These are phyloP conservation scores for Ascomycota sp. DNA, from an alignment of 2,329 filamentous ascomycete genomes.

Conservation along the genomic window DNA sequence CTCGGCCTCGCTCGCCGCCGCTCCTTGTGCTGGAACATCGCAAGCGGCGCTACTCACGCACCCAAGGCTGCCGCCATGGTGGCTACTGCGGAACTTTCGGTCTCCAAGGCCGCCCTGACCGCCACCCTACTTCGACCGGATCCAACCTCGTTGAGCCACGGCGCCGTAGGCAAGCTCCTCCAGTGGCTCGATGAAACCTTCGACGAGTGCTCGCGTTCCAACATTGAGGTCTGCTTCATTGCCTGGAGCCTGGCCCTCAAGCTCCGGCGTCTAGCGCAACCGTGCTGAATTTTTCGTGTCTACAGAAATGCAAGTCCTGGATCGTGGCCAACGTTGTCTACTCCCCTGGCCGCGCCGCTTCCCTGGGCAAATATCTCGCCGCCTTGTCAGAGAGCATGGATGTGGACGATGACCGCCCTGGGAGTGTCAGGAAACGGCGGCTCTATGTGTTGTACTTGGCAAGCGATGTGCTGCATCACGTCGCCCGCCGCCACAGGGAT, in stretches of 20 bases:
- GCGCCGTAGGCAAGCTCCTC: slow-evolving; percentile 49
- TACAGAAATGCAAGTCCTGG: slow-evolving; percentile 71
- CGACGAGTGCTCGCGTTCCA: slow-evolving; percentile 50
- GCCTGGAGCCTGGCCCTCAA: slow-evolving; percentile 3
- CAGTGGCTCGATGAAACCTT: slow-evolving; percentile 39
- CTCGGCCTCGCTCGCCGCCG: too few relatives aligned
- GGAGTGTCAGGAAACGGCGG: slow-evolving; percentile 41
- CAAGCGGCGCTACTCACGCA: too few relatives aligned
- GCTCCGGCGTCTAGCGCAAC: too few relatives aligned
- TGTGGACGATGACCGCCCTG: slow-evolving; percentile 13
- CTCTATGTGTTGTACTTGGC: slow-evolving; percentile 59
- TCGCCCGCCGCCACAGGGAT: slow-evolving; percentile 27
- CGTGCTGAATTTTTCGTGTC: too few relatives aligned
- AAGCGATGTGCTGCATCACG: slow-evolving; percentile 56
- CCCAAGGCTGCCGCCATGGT: slow-evolving; percentile 16
- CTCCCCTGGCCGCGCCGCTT: slow-evolving; percentile 40
- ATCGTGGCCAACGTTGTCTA: slow-evolving; percentile 48
- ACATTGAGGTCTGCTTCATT: slow-evolving; percentile 69
- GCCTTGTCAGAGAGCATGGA: slow-evolving; percentile 32
- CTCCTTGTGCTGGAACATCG: too few relatives aligned
- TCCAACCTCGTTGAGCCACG: slow-evolving; percentile 43
- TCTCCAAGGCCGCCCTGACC: slow-evolving; percentile 58
- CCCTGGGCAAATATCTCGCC: slow-evolving; percentile 54
- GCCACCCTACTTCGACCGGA: slow-evolving; percentile 53
- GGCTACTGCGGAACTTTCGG: slow-evolving; percentile 48